Percentiles rank a stretch among this genome's conserved stretches.
Evolutionary conservation across 2,329 filamentous ascomycete genomes (phyloP).

Genomic region (Trichophyton benhamiae): DNA sequence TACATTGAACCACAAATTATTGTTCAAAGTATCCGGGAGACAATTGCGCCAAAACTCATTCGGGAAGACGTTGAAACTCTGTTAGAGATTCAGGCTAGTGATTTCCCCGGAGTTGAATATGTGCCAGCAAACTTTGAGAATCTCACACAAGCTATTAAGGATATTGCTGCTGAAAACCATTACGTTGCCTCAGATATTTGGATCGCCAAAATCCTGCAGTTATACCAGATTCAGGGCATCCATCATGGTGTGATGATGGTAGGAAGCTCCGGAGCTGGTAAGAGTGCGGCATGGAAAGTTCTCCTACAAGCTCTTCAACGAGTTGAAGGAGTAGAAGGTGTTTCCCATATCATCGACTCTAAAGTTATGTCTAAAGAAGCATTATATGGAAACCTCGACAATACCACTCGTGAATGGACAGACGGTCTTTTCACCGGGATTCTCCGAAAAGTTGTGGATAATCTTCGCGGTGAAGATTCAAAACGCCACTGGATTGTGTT

Average conservation of each 20-base stretch:
- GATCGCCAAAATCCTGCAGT: conserved; percentile 93
- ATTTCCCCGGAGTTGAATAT: conserved; percentile 89
- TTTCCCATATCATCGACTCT: conserved; percentile 94
- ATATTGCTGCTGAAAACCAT: conserved; percentile 71
- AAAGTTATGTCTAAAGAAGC: conserved; percentile 99
- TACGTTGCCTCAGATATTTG: conserved; percentile 85
- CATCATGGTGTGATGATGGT: conserved; percentile 99
- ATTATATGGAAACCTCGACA: conserved; percentile 88
- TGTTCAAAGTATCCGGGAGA: conserved; percentile 95
- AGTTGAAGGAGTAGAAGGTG: conserved; percentile 82
- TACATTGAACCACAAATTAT: conserved; percentile 92
- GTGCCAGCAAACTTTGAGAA: conserved; percentile 74
- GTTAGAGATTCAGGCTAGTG: conserved; percentile 65
- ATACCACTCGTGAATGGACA: conserved; percentile 96
- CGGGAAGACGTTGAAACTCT: conserved; percentile 83
- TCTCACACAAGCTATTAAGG: conserved; percentile 67
- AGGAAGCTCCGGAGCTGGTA: conserved; percentile 91
- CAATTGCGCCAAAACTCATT: conserved; percentile 94
- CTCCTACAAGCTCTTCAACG: conserved; percentile 82
- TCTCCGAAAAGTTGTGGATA: conserved; percentile 95
- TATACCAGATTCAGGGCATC: conserved; percentile 95
- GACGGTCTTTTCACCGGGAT: conserved; percentile 98
- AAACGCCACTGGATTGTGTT: conserved; percentile 99
- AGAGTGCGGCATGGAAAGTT: conserved; percentile 88
- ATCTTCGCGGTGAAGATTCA: conserved; percentile 87